Base-by-base conservation (phyloP, 2,329 filamentous ascomycete species). In the Beauveria rudraprayagi region DNA sequence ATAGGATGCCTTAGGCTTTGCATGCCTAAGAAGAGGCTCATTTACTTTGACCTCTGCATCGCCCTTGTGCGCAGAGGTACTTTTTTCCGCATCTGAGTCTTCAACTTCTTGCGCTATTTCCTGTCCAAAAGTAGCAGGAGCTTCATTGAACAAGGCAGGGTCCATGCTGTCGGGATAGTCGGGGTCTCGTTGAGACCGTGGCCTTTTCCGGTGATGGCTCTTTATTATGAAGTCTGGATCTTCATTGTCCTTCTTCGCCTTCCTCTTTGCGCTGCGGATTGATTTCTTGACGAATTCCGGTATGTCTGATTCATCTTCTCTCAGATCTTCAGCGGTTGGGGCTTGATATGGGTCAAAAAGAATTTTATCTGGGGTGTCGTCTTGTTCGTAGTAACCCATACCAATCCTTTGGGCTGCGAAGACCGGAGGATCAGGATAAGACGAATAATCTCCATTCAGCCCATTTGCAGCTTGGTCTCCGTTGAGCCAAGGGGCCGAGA, bases 311-410 rank as follows among this genome's bases (percentile, higher is more conserved):
- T 82, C 76, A 9, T 77, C 73, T 5, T 72, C 67, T 40, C 70
- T 67, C 58, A 82, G 67, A 11, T 71, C 70, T 4, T 81, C 78
- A 4, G 75, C 73, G 14, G 78, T 72, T 5, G 82, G 83, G 30
- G 76, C 75, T 65, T 84, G 79, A 66, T 84, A 85, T 9, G 79
- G 79, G 64, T 86, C 81, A 62, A 85, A 86, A 3, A 85, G 69
- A 68, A 85, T 85, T 66, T 76, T 82, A 68, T 85, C 81, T 1
- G 79, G 77, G 24, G 77, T 78, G 65, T 83, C 80, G 62, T 83
- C 81, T 65, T 83, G 82, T 61, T 85, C 78, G 67, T 85, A 86
- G 69, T 85, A 85, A 10, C 82, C 83, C 75, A 83, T 80, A 17
- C 83, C 83, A 64, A 85, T 80, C 37, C 80, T 75, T 56, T 80